These are phyloP conservation scores for Neurospora tetrasperma DNA, from an alignment of 495 filamentous ascomycete species.

Conservation along the genomic window DNA sequence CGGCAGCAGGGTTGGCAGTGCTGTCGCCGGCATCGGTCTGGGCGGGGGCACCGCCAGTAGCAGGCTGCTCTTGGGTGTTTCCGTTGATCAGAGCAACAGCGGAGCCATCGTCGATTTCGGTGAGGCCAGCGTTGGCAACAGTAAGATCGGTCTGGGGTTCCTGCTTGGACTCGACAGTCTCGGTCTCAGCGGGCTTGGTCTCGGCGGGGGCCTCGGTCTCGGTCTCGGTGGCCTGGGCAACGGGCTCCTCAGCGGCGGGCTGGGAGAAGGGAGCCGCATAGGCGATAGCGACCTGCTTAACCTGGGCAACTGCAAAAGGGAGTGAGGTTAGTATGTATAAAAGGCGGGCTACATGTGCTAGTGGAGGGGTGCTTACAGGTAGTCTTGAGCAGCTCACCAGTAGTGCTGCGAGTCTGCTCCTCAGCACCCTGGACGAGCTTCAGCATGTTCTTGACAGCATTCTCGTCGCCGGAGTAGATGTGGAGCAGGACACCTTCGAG, in stretches of 20 bases:
- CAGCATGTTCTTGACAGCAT: slow-evolving; percentile 70
- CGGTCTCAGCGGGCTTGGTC: slow-evolving; percentile 24
- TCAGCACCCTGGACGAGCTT: slow-evolving; percentile 75
- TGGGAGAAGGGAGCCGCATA: slow-evolving; percentile 27
- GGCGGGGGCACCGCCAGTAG: slow-evolving; percentile 29
- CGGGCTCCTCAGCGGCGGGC: slow-evolving; percentile 25
- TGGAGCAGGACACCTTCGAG: slow-evolving; percentile 83
- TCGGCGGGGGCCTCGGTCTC: slow-evolving; percentile 35
- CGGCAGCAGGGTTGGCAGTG: slow-evolving; percentile 58
- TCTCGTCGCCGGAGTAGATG: slow-evolving; percentile 78
- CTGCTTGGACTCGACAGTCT: slow-evolving; percentile 31
- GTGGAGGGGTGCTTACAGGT: slow-evolving; percentile 53
- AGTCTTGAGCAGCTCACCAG: slow-evolving; percentile 51
- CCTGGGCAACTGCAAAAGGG: slow-evolving; percentile 46
- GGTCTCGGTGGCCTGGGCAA: slow-evolving; percentile 18
- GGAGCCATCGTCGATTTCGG: slow-evolving; percentile 46
- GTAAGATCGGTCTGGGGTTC: slow-evolving; percentile 61
- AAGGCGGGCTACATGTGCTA: background rate
- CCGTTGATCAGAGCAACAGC: slow-evolving; percentile 39
- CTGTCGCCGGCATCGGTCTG: slow-evolving; percentile 49
- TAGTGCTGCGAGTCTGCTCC: slow-evolving; percentile 57
- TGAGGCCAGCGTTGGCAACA: slow-evolving; percentile 62
- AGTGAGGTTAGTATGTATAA: slow-evolving; percentile 25
- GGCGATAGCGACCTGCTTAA: slow-evolving; percentile 51
- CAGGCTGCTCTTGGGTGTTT: slow-evolving; percentile 31